Evolutionary conservation across 257 asterid species (phyloP), one percentile per base, ranked within the genome.

Genomic region (Solanum virginianum): DNA sequence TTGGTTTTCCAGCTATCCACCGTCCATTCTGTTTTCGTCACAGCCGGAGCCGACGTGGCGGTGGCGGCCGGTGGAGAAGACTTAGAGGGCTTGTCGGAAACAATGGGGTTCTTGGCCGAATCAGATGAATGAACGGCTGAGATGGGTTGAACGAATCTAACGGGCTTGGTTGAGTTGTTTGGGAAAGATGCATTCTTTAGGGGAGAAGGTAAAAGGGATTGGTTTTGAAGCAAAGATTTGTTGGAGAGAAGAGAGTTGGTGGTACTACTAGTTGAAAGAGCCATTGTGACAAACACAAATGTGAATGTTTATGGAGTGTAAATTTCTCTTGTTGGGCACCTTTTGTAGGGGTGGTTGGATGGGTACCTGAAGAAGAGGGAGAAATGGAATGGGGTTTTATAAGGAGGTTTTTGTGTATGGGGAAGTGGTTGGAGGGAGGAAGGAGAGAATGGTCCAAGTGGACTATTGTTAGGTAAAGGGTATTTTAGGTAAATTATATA

Each of bases 1-100:
- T 90, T 92, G 39, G 88, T 20, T 69, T 86, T 92, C 95, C 95
- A 92, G 84, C 91, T 86, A 17, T 90, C 92, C 10, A 88, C 71
- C 2, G 86, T 10, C 95, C 95, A 92, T 86, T 87, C 80, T 22
- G 87, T 54, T 10, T 72, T 82, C n/a, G 83, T 66, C 84, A 56
- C 70, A 3, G 85, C 51, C 12, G 89, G 39, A 15, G 86, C 87
- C 13, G 89, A 17, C 82, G 91, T 80, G 26, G 85, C 84, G 6
- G 87, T 72, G 17, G 89, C 57, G 39, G 89, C 89, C 72, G 90
- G 53, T 3, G 86, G 85, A 6, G 89, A 82, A 24, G 91, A 88
- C 55, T 90, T 90, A 9, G 82, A 57, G 7, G 88, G 14, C 88
- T 75, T 75, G 57, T 49, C 86, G 14, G 88, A 82, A 69, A 65